Conservation (phyloP, 352 stramenopile genomes). For the Halophytophthora batemanensis region DNA sequence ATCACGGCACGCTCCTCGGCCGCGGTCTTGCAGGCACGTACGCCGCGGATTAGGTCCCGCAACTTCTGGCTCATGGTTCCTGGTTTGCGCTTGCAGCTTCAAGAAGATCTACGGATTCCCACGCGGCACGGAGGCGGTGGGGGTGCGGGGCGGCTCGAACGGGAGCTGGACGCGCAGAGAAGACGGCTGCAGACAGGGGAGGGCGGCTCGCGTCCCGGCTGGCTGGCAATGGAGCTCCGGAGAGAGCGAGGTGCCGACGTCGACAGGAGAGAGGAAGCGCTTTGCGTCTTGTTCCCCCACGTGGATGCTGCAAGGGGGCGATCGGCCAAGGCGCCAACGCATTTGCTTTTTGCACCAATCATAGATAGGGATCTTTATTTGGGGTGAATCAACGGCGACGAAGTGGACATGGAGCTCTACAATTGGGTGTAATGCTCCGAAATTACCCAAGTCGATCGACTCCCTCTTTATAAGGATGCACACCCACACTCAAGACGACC, state of each 20-base stretch:
- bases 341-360: too few species aligned
- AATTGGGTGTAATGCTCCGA: too few species aligned
- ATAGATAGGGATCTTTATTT: too few species aligned
- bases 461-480: too few species aligned
- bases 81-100: neutral
- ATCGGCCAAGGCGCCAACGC: neutral
- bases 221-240: slow-evolving; percentile 1
- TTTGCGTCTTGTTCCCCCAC: slow-evolving; percentile 14
- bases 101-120: neutral
- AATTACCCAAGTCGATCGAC: too few species aligned
- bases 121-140: neutral
- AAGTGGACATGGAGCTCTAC: too few species aligned
- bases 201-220: neutral
- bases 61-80: slow-evolving; percentile 96
- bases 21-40: slow-evolving; percentile 98
- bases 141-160: neutral
- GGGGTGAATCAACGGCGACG: too few species aligned
- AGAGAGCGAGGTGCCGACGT: slow-evolving; percentile 1
- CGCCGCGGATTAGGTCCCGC: slow-evolving; percentile 97
- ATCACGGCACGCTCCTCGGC: slow-evolving; percentile 98
- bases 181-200: neutral
- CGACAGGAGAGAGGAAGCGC: slow-evolving; percentile 8
- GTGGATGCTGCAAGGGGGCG: slow-evolving; percentile 19
- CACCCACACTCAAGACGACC: too few species aligned
- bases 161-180: neutral